Evolutionary conservation across 208 protist species (phyloP), one percentile per base, ranked within the genome.

Genomic region (Crithidia brevicula): DNA sequence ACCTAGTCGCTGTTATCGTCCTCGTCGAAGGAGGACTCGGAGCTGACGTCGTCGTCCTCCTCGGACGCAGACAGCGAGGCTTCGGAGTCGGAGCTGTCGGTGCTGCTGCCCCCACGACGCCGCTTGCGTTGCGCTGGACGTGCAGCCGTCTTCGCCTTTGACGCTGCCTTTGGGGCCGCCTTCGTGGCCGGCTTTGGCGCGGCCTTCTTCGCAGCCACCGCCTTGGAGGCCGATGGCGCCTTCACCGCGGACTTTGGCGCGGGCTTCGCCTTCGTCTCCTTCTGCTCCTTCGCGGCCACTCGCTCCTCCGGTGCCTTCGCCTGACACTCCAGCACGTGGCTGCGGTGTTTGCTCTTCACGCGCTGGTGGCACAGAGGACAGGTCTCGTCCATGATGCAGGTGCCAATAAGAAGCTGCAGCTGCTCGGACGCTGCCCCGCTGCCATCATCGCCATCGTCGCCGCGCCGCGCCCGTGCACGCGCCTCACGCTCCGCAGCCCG

Each of bases 331-430:
- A 83, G 56, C 13, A 94, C 77, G 60, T 94, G 89, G 28, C 61
- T 46, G 1, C 78, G 64, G 61, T 94, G 89, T 11, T 84, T 59
- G 53, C 74, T 71, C 25, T 72, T 78, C 25, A 92, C 74, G 0
- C 74, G 66, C 45, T 72, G 57, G 18, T 83, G 65, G 71, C 89
- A 94, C 25, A 91, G 59, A 4, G 89, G 89, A 67, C 89, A 94
- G 56, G 75, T 52, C 38, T 87, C 81, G 47, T 94, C 70, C 36
- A 94, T 73, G 52, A 94, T 53, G 66, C 86, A 94, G 20, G 77
- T 49, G 5, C 86, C 89, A 20, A 90, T 47, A 0, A 74, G 59
- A 43, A 91, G 72, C 57, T 73, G 52, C 67, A 78, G 64, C 64
- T 74, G 31, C 61, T 86, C 79, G 0, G 8, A 7, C 10, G 36